Evolutionary conservation across 805 yeast genomes (phyloP).

Genomic region (Wickerhamomyces ciferrii): DNA sequence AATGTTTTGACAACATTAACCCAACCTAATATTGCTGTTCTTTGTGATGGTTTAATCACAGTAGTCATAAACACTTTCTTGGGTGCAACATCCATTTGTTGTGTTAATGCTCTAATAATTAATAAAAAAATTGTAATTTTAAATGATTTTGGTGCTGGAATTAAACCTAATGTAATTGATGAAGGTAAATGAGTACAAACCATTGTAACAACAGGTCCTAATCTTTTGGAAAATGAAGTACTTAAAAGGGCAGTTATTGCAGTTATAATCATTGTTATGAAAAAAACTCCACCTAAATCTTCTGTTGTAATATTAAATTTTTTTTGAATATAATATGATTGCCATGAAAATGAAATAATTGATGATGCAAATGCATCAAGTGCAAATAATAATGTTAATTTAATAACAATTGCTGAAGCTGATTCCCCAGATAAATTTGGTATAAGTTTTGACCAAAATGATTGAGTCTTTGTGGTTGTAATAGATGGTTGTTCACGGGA

Average conservation of each 20-base stretch:
- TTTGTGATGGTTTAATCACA: constrained; percentile 54
- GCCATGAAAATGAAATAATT: constrained; percentile 83
- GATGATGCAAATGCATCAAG: constrained; percentile 84
- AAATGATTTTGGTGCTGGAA: constrained; percentile 36
- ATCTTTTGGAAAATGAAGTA: constrained; percentile 52
- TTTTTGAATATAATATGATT: constrained; percentile 68
- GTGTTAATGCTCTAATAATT: constrained; percentile 50
- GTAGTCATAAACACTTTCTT: constrained; percentile 72
- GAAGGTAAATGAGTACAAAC: constrained; percentile 72
- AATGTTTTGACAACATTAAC: constrained; percentile 81
- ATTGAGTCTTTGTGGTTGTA: background rate
- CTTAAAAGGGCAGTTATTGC: constrained; percentile 71
- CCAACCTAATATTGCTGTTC: constrained; percentile 73
- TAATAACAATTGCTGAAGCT: constrained; percentile 29
- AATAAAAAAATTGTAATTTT: constrained; percentile 43
- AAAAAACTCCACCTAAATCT: constrained; percentile 60
- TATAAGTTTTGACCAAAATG: background rate
- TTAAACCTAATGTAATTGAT: constrained; percentile 50
- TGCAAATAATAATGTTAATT: constrained; percentile 58
- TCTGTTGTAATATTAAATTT: constrained; percentile 49
- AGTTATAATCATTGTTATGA: constrained; percentile 52
- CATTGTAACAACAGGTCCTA: constrained; percentile 77
- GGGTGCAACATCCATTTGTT: constrained; percentile 86
- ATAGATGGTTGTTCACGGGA: background rate
- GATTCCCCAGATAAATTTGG: background rate